Base-by-base conservation (phyloP, 495 filamentous ascomycete genomes). In the Xylaria scruposa region DNA sequence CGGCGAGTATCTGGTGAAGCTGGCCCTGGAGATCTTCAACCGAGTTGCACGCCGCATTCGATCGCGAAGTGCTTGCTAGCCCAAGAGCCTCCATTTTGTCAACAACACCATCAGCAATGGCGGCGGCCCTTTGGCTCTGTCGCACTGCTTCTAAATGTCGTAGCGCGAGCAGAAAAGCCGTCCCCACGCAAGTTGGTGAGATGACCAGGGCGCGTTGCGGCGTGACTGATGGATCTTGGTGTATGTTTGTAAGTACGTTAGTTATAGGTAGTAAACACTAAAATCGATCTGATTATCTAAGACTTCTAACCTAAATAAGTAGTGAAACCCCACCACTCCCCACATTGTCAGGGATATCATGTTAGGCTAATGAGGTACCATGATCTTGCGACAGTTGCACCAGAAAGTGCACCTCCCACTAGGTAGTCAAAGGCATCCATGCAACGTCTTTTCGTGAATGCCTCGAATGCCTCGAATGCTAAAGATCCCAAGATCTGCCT, bases 1-100 rank as follows among this genome's bases (percentile, higher is more conserved):
- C 72, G 15, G 53, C 70, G 64, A 86, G 75, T 0, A 79, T 40
- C 46, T 73, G 67, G 67, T 80, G 81, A 36, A 87, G 72, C 53
- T 77, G 79, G 40, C 67, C 74, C 67, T 82, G 80, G 21, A 87
- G 74, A 15, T 86, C 82, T 36, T 74, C 75, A 40, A 85, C 63
- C 13, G 83, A 85, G 33, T 49, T 71, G 76, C 83, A 84, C 24
- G 78, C 70, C 26, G 70, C 56, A 64, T 77, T 81, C 8, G 80
- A 75, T 36, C 76, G 77, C 67, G 76, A 63, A 58, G 72, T 72
- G 54, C 54, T 31, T 31, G 29, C 33, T 21, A 73, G 72, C 29
- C 83, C 75, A 21, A 85, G 70, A 21, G 76, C 80, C 56, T 85
- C 83, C 84, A 79, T 79, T 70, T 63, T 70, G 51, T 46, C 33